Evolutionary conservation across 495 filamentous ascomycete genomes (phyloP).

Genomic region (Penicillium soppii): DNA sequence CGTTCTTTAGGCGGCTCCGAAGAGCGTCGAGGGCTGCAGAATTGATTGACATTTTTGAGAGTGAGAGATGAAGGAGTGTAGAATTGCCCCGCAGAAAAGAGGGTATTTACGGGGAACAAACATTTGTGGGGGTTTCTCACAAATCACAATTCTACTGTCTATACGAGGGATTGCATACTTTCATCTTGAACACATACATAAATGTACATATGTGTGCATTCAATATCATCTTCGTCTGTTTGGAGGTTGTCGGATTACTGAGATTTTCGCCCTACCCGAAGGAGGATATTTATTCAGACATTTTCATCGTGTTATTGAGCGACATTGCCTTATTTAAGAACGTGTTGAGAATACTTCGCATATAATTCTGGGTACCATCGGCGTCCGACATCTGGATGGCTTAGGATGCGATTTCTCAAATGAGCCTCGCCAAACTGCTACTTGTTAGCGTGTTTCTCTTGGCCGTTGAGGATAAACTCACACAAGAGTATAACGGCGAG

Average conservation of each 20-base stretch:
- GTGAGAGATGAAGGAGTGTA: not conserved
- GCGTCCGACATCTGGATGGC: slow-evolving; percentile 87
- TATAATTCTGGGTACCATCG: slow-evolving; percentile 79
- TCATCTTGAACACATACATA: no score
- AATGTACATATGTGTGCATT: no score
- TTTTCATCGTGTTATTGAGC: no score
- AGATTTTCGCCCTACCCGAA: no score
- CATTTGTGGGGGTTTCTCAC: no score
- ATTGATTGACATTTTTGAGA: slow-evolving; percentile 14
- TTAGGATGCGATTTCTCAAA: slow-evolving; percentile 78
- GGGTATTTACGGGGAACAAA: not conserved
- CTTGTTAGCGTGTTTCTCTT: not conserved
- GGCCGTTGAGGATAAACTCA: slow-evolving; percentile 14
- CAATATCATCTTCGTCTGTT: no score
- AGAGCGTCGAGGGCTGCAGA: slow-evolving; percentile 20
- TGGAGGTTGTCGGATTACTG: no score
- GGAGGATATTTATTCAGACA: no score
- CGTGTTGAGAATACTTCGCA: slow-evolving; percentile 35
- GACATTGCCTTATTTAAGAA: no score
- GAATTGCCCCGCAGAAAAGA: not conserved
- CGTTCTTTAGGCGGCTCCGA: slow-evolving; percentile 16
- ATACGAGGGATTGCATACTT: no score
- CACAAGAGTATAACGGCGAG: slow-evolving; percentile 41
- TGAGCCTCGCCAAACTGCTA: slow-evolving; percentile 48
- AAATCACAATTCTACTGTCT: no score